Conservation (phyloP, 441 rosid species). For the Populus hybrid region DNA sequence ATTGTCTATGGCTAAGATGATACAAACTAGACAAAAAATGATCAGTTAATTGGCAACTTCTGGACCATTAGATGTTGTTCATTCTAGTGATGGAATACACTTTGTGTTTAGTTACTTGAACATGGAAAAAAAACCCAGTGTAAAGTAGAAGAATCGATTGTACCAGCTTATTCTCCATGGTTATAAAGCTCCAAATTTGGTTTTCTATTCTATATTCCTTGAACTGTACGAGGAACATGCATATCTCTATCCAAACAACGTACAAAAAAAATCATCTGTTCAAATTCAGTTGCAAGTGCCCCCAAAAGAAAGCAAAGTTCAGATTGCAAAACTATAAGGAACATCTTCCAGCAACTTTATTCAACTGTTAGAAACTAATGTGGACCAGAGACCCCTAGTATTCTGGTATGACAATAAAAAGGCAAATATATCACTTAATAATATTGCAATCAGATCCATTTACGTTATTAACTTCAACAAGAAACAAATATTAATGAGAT, state of each 20-base stretch:
- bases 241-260: not conserved
- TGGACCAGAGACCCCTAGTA: too few relatives aligned
- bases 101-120: not conserved
- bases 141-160: not conserved
- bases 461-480: not conserved
- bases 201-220: not conserved
- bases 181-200: not conserved
- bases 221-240: not conserved
- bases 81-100: not conserved
- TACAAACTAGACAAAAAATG: not conserved
- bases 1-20: not conserved
- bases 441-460: not conserved
- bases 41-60: too few relatives aligned
- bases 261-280: not conserved
- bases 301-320: too few relatives aligned
- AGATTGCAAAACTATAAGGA: too few relatives aligned
- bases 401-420: not conserved
- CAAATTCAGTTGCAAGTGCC: not conserved
- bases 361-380: too few relatives aligned
- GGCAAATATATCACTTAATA: not conserved
- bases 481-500: slow-evolving; percentile 8
- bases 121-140: not conserved
- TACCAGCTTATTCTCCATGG: not conserved
- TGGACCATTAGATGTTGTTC: not conserved
- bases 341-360: too few relatives aligned